A percentile compares a stretch with the other conserved stretches of the same genome.
Conservation (phyloP, 148 eudicot genomes). For the Persicaria tinctoria region DNA sequence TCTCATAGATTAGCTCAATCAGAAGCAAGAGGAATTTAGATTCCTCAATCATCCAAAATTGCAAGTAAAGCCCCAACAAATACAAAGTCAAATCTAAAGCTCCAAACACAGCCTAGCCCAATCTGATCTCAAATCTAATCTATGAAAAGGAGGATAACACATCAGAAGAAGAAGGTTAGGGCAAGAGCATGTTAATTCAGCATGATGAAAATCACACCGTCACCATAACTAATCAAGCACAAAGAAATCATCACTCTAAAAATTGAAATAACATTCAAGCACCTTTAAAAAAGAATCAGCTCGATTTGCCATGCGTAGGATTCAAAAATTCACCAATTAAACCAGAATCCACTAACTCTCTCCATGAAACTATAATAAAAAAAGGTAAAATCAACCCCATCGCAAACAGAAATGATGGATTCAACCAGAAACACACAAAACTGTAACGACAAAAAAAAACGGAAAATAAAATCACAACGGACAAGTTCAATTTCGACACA, state of each 20-base stretch:
- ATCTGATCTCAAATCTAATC: neutral
- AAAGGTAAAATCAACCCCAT: neutral
- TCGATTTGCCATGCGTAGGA: neutral
- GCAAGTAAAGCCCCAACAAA: slow-evolving; percentile 3
- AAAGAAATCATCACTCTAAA: neutral
- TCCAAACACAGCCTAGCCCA: neutral
- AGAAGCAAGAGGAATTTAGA: neutral
- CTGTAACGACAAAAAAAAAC: neutral
- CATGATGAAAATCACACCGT: neutral
- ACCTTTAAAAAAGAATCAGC: neutral
- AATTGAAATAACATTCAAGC: neutral
- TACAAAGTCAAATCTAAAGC: neutral
- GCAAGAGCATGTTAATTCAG: neutral
- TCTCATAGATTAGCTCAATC: neutral
- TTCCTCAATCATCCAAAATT: neutral
- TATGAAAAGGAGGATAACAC: neutral
- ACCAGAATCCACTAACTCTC: neutral
- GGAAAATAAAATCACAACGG: neutral
- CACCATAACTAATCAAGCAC: neutral
- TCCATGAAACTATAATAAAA: neutral
- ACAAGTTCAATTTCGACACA: neutral
- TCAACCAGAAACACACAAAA: neutral
- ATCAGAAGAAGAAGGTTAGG: neutral
- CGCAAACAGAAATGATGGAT: neutral
- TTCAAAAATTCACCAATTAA: neutral